Evolutionary conservation across 1,284 basidiomycete genomes (phyloP).

Genomic region (Irpex lacteus): DNA sequence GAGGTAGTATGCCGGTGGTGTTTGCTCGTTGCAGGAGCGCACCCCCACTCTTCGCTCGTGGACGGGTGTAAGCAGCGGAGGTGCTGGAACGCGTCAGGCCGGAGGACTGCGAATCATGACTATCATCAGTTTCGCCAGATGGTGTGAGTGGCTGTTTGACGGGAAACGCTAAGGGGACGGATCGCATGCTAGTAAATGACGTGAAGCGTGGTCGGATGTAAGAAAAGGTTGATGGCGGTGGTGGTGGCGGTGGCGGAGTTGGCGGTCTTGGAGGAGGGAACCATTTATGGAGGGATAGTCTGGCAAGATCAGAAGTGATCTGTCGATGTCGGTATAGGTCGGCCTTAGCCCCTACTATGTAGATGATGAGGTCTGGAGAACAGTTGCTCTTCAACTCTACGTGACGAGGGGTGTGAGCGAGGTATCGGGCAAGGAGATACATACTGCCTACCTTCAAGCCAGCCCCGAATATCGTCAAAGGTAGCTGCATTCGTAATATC

Average conservation of each 20-base stretch:
- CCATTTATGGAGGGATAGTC: slow-evolving; percentile 78
- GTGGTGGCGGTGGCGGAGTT: slow-evolving; percentile 54
- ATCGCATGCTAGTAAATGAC: slow-evolving; percentile 73
- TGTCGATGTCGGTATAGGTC: slow-evolving; percentile 71
- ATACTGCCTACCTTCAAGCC: slow-evolving; percentile 76
- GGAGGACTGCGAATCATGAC: slow-evolving; percentile 26
- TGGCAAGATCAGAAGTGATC: slow-evolving; percentile 78
- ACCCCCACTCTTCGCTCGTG: slow-evolving; percentile 30
- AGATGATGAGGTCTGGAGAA: slow-evolving; percentile 80
- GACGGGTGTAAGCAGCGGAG: slow-evolving; percentile 27
- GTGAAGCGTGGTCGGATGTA: slow-evolving; percentile 86
- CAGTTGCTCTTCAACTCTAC: slow-evolving; percentile 89
- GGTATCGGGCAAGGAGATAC: background rate
- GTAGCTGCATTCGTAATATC: slow-evolving; percentile 92
- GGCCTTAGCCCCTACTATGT: slow-evolving; percentile 89
- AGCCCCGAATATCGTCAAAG: slow-evolving; percentile 89
- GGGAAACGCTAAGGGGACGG: slow-evolving; percentile 29
- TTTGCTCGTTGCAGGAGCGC: slow-evolving; percentile 28
- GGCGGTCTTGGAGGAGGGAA: slow-evolving; percentile 74
- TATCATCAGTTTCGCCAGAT: slow-evolving; percentile 24
- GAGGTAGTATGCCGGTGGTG: slow-evolving; percentile 22
- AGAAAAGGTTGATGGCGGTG: slow-evolving; percentile 65
- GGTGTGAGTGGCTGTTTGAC: slow-evolving; percentile 23
- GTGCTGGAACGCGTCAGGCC: slow-evolving; percentile 31
- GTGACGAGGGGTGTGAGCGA: background rate